These are phyloP conservation scores for Erigeron philadelphicus DNA, from an alignment of 140 eudicot genomes.

Conservation along the genomic window DNA sequence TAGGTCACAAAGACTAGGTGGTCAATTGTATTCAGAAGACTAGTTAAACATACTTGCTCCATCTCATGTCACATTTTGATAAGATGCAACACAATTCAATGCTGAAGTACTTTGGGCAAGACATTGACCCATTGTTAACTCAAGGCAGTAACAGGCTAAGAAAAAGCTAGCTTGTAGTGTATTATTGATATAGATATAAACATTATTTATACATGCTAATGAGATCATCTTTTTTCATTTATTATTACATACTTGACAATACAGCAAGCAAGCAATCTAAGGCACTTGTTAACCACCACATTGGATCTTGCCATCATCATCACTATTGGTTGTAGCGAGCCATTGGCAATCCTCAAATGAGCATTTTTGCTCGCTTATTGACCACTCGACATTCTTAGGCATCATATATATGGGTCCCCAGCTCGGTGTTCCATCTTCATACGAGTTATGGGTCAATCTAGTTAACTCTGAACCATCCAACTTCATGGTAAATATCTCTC, in stretches of 20 bases:
- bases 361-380: constrained; percentile 39
- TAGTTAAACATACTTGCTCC: too few species aligned
- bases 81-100: too few species aligned
- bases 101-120: too few species aligned
- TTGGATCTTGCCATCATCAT: constrained; percentile 25
- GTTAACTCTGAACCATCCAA: constrained; percentile 58
- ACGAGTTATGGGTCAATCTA: constrained; percentile 68
- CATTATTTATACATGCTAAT: too few species aligned
- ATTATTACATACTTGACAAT: not conserved
- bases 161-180: too few species aligned
- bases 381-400: constrained; percentile 48
- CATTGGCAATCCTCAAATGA: constrained; percentile 71
- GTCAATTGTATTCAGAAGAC: too few species aligned
- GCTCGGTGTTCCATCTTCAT: constrained; percentile 82
- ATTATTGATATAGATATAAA: too few species aligned
- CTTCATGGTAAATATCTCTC: constrained; percentile 64
- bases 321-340: constrained; percentile 32
- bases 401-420: constrained; percentile 62
- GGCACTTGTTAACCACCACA: constrained; percentile 37
- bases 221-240: not conserved
- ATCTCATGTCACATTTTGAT: too few species aligned
- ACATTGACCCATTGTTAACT: too few species aligned
- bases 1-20: too few species aligned
- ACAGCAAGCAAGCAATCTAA: not conserved
- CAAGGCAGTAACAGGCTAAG: too few species aligned